Conservation (phyloP, 495 filamentous ascomycete species). For the Podospora anserina region DNA sequence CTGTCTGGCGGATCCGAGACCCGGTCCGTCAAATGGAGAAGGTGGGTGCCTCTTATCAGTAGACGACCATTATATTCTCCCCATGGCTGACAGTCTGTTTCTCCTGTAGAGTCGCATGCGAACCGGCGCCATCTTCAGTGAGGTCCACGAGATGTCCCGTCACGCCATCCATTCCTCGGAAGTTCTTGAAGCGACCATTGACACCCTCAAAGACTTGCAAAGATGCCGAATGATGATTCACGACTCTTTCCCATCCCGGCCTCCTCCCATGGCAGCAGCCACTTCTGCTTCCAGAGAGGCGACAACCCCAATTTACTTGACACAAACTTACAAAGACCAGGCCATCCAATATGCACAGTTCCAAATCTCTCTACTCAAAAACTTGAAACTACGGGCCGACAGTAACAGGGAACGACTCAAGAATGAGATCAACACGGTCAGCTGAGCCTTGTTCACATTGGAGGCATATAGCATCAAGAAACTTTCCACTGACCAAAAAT, state of each 20-base stretch:
- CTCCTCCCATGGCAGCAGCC: background rate
- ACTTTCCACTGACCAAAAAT: background rate
- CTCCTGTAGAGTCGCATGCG: conserved; percentile 15
- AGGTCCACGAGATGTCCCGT: conserved; percentile 24
- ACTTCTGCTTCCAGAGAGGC: background rate
- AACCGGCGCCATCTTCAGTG: conserved; percentile 17
- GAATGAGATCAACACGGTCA: conserved; percentile 24
- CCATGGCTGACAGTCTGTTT: background rate
- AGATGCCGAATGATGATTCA: conserved; percentile 13
- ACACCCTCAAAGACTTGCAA: conserved; percentile 20
- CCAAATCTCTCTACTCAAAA: conserved; percentile 22
- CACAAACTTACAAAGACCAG: conserved; percentile 20
- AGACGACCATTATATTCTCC: too few species aligned
- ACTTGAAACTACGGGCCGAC: conserved; percentile 24
- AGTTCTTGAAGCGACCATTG: conserved; percentile 19
- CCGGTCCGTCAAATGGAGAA: conserved; percentile 25
- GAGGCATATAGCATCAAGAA: background rate
- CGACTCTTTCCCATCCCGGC: background rate
- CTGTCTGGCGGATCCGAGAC: conserved; percentile 27
- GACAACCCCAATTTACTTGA: background rate
- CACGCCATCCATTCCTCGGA: conserved; percentile 26
- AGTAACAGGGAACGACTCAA: conserved; percentile 22
- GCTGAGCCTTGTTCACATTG: background rate
- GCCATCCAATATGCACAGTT: conserved; percentile 23
- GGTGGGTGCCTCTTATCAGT: background rate